Evolutionary conservation across 306 rosid species (phyloP), one percentile per base, ranked within the genome.

Genomic region (Begonia masoniana): DNA sequence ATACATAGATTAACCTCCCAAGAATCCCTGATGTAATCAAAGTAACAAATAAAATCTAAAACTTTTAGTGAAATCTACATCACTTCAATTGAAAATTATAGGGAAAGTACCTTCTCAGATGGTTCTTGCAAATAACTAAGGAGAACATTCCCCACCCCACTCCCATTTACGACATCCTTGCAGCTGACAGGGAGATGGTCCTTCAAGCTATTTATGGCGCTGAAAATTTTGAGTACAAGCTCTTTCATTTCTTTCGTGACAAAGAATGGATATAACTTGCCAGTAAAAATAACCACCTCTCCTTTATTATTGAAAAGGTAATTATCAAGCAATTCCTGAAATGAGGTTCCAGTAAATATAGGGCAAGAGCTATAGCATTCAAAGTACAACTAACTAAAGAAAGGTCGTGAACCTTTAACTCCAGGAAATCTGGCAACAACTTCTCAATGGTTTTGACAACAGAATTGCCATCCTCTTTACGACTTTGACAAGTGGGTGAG

Each of bases 281-380:
- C 62, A 50, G 62, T 49, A 48, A 72, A 45, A 10, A 76, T 56
- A 47, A 69, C 61, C 57, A 77, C 76, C 52, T 68, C 82, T 71
- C 67, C 67, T 6, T 60, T 57, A 43, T 61, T 66, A 51, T 87
- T 81, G 52, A 85, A 76, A 60, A 91, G 84, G 68, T 56, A 69
- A 55, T 39, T 26, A 67, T 91, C 84, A 79, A 91, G 65, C 19
- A 74, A 71, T 71, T 76, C 91, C 96, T 89, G 95, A 41, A 24
- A 62, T 55, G 46, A 43, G 60, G 55, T 41, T 8, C 69, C 61
- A 45, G 13, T 65, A 41, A 68, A 42, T 62, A 55, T 11, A 54
- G 57, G 42, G 60, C 31, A 56, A 54, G 15, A 58, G 47, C 47
- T 52, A 61, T 36, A 7, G 16, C 12, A 63, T 56, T 56, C 23